Conservation (phyloP, 2,329 filamentous ascomycete species). For the Ophiostoma piceae region DNA sequence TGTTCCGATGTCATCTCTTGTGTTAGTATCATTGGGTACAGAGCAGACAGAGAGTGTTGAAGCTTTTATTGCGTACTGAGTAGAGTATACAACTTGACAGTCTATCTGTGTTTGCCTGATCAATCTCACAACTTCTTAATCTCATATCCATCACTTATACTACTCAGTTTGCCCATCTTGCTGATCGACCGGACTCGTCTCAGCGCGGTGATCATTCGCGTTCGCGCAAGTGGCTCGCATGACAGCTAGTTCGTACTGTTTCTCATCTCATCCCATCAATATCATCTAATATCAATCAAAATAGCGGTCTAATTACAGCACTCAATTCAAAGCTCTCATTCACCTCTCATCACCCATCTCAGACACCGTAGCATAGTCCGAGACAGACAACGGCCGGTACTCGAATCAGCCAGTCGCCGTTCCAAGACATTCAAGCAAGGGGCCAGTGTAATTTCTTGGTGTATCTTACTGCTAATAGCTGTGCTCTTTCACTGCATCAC, state of each 20-base stretch:
- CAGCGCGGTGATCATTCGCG: neutral
- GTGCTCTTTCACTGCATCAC: neutral
- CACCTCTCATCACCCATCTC: neutral
- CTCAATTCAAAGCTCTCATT: neutral
- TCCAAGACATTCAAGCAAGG: slow-evolving; percentile 9
- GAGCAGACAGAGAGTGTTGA: too few species aligned
- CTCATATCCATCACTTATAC: neutral
- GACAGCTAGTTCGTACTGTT: too few species aligned
- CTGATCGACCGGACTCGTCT: neutral
- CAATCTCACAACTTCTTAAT: too few species aligned
- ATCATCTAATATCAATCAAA: too few species aligned
- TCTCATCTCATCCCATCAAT: too few species aligned
- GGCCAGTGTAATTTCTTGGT: neutral
- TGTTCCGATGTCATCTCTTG: neutral
- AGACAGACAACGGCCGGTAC: neutral
- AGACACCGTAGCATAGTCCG: neutral
- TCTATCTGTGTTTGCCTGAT: too few species aligned
- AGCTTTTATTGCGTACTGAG: too few species aligned
- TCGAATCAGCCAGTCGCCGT: neutral
- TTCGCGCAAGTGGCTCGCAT: too few species aligned
- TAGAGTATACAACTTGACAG: too few species aligned
- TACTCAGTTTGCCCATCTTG: too few species aligned
- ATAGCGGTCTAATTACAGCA: too few species aligned
- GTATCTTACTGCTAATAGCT: neutral
- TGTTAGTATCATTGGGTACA: too few species aligned